These are phyloP conservation scores for Plasmodium coatneyi DNA, from an alignment of 169 alveolate genomes.

Conservation along the genomic window DNA sequence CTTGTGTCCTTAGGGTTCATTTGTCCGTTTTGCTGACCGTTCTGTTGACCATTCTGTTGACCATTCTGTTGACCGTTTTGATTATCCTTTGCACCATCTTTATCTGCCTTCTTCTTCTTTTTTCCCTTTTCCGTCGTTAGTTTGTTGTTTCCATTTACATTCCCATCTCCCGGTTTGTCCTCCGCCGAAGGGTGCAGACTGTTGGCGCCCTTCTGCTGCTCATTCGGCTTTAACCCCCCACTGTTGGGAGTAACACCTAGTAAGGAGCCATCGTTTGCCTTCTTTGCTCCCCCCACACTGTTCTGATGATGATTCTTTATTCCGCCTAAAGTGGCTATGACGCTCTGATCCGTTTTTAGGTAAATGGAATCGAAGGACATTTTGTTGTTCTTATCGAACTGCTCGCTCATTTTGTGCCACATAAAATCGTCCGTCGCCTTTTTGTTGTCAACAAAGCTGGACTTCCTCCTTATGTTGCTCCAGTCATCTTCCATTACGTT, in stretches of 20 bases:
- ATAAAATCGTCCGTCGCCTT: slow-evolving; percentile 56
- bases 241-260: not conserved
- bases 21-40: not conserved
- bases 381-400: slow-evolving; percentile 36
- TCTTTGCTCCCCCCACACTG: not conserved
- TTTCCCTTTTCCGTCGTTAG: not conserved
- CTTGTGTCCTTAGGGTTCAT: slow-evolving; percentile 40
- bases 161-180: not conserved
- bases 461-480: slow-evolving; percentile 46
- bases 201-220: not conserved
- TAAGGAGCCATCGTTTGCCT: not conserved
- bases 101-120: slow-evolving; percentile 5
- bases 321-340: not conserved
- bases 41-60: not conserved
- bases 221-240: not conserved
- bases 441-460: slow-evolving; percentile 16
- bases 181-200: not conserved
- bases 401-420: slow-evolving; percentile 73
- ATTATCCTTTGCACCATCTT: not conserved
- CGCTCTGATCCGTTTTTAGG: not conserved
- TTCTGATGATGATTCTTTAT: not conserved
- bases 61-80: not conserved
- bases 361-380: not conserved
- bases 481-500: slow-evolving; percentile 43
- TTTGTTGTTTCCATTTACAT: not conserved